Base-by-base conservation (phyloP, 495 filamentous ascomycete species). In the Astrocystis sublimbata region DNA sequence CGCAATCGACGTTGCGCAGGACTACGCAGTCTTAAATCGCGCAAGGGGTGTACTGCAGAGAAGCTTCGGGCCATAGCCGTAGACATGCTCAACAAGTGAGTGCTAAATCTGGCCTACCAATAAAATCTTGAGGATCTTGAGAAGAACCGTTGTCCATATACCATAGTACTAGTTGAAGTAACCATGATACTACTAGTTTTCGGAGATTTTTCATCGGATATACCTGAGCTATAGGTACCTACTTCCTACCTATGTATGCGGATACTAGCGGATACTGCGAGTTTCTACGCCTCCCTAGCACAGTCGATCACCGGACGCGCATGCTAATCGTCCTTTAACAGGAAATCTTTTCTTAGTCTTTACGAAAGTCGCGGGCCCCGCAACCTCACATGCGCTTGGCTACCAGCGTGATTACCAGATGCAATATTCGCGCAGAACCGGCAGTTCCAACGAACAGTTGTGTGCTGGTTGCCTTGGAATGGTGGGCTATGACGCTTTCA, bases 131-230 rank as follows among this genome's bases (percentile, higher is more conserved):
- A 49, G 45, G 17, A 35, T 13, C 50, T 58, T 23, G 68, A 64
- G 64, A 67, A 38, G 60, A 64, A 13, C 64, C 60, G 9, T 66
- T 66, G 3, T 70, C 65, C 4, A 63, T 71, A 4, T 68, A 72
- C 64, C 58, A 66, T 15, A 64, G 71, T 23, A 63, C n/a, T 66
- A 13, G 38, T 67, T 68, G 24, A 75, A 72, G 58, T 69, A 66
- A 60, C 30, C 60, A 71, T 50, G 65, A 66, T 28, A 66, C 67
- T 13, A 64, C 71, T 50, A 63, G 62, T 36, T 71, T n/a, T 72
- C 70, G 68, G 62, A 33, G 73, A 75, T 47, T 77, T 75, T 62
- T 75, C 73, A 2, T 66, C 73, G 40, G 68, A 75, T 42, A n/a
- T n/a, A n/a, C 70, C 66, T 10, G 55, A 59, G n/a, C 53, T 64